Base-by-base conservation (phyloP, 179 eudicot genomes). In the Actinidia arguta region DNA sequence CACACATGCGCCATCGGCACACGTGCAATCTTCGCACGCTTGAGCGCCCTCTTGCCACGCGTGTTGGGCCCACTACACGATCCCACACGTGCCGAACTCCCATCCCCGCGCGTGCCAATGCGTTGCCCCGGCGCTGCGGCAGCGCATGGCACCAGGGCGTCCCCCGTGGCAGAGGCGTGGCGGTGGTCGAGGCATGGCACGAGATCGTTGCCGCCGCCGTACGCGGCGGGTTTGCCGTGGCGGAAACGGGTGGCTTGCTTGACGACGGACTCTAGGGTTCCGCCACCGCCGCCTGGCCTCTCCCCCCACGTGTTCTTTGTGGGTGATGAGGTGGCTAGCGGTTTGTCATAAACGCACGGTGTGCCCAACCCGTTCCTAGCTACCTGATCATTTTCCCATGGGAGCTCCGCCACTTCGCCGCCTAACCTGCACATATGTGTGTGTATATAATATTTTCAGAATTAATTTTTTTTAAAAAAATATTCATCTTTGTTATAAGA, bases 301-400 rank as follows among this genome's bases (percentile, higher is more conserved):
- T 86, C 91, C 84, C 84, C 88, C 8, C 42, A 36, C 13, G 82
- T 24, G 80, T 85, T 78, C 50, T 85, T 85, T 25, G 76, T 8
- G 31, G 86, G 4, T 59, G 81, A 73, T 13, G 81, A 61, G 36
- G 81, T 75, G 3, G 76, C 12, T 12, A 78, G 73, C 14, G 36
- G 80, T 78, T 92, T 92, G 85, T 54, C 88, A 3, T 76, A 63
- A 63, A 82, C 83, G 22, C 96, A 91, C 54, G 92, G 91, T 5
- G 81, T 75, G 13, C 88, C 90, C 36, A 85, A 85, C 2, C 95
- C 96, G 78, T 95, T 94, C 93, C 92, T 87, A 3, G 90, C 85
- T 36, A 92, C 39, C 46, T 95, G 97, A n/a, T 97, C 98, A 78
- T 95, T 95, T 80, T 94, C 90, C 98, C 98, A 95, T 44, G 91